Evolutionary conservation across 164 flowering plant species (phyloP).

Genomic region (Taxillus chinensis): DNA sequence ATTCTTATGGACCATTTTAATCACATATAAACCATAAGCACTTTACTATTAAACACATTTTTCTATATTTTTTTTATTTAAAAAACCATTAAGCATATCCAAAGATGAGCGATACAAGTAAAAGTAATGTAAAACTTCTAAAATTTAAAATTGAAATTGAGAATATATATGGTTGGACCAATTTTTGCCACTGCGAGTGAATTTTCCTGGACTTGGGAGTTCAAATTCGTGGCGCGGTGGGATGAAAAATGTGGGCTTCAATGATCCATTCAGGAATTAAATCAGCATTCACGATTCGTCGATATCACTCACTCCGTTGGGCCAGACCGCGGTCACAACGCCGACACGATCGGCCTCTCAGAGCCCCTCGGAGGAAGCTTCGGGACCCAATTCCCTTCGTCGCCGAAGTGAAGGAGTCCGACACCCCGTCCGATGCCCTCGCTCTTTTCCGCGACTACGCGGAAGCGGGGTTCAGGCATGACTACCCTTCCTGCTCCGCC

Average conservation of each 20-base stretch:
- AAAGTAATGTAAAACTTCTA: too few species aligned
- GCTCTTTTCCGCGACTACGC: conserved; percentile 40
- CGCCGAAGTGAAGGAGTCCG: conserved; percentile 32
- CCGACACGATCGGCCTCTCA: conserved; percentile 17
- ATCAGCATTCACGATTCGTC: neutral
- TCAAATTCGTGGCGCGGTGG: too few species aligned
- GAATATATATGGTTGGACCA: too few species aligned
- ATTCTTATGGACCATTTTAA: too few species aligned
- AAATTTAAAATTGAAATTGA: too few species aligned
- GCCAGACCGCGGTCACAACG: conserved; percentile 10
- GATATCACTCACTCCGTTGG: conserved; percentile 9
- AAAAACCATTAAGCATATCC: too few species aligned
- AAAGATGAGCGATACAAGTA: too few species aligned
- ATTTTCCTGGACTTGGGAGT: too few species aligned
- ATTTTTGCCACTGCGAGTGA: too few species aligned
- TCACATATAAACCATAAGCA: too few species aligned
- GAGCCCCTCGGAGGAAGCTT: conserved; percentile 10
- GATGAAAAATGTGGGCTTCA: neutral
- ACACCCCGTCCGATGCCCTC: conserved; percentile 43
- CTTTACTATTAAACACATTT: too few species aligned
- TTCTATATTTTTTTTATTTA: too few species aligned
- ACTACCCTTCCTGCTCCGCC: conserved; percentile 68
- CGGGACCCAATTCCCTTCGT: conserved; percentile 40
- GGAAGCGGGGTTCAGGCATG: conserved; percentile 50
- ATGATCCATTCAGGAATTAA: conserved; percentile 17